Base-by-base conservation (phyloP, 305 asterid species). In the Solanum chacoense region DNA sequence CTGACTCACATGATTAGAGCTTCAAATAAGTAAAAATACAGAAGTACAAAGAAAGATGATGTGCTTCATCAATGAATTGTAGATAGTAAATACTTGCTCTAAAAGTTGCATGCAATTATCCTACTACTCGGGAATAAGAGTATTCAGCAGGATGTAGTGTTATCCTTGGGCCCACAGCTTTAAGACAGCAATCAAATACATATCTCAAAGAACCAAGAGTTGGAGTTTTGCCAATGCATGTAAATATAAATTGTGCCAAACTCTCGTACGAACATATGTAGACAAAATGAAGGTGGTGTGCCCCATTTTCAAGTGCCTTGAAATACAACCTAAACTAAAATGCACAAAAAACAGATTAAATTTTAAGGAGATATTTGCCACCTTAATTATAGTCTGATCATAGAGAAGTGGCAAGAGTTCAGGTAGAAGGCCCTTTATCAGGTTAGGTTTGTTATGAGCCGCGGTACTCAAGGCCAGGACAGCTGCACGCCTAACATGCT, bases 401-500 rank as follows among this genome's bases (percentile, higher is more conserved):
- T 96, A 96, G 74, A 98, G 96, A 88, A 98, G 99, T 24, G 99
- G 99, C 93, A 96, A 88, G 63, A 98, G 93, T 89, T 95, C 98
- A 26, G 95, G 98, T 89, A 98, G 96, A 84, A 98, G 91, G 69
- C 94, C 94, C 94, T 98, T 98, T 90, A 98, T 91, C 91, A 98
- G 93, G 93, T 89, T 98, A 88, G 99, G 99, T 93, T 98, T 98
- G 91, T 98, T 94, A 93, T 98, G 99, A 91, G 99, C 99, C 26
- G 99, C 99, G 35, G 98, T 98, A 88, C 94, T 98, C 95, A 96
- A 93, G 88, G 99, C 99, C 94, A 96, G 90, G 79, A 96, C 99
- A 89, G 99, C 98, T 12, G 99, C 99, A 81, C 99, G 99, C 93
- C 99, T 95, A 90, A 96, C 99, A 90, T 98, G 99, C 99, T 96